Evolutionary conservation across 441 rosid species (phyloP), one percentile per base, ranked within the genome.

Genomic region (Jatropha multifida): DNA sequence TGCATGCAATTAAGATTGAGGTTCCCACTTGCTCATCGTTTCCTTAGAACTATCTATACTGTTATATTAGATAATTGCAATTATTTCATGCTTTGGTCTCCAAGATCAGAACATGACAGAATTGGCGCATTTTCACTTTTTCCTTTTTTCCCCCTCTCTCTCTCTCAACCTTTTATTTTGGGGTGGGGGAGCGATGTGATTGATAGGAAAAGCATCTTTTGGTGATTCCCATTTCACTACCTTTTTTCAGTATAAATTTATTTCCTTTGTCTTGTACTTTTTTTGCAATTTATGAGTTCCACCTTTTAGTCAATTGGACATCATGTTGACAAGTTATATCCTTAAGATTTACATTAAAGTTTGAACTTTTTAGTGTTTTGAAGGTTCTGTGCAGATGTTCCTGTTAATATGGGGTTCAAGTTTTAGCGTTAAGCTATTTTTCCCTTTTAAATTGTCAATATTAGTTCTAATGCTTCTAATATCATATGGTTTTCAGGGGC

Each of bases 401-500:
- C 55, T 1, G 32, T 32, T 32, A 32, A 32, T 1, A 32, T 32
- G 32, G 2, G 26, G n/a, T 52, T 69, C 49, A 18, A 5, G 44
- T 38, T 27, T 42, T 41, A 65, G 40, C 42, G 18, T 64, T 54
- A 72, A 41, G 32, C 20, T 61, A 26, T 68, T 59, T 17, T 74
- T 37, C 40, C 59, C 65, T 60, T 52, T 27, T 62, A 51, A 64
- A 14, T 62, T 76, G 14, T 46, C 38, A 2, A 20, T 46, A 42
- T 32, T 73, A 42, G 40, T 72, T 59, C 74, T 84, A 49, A 72
- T 71, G 63, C 26, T 71, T 76, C 63, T 74, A 49, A 64, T 83
- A 62, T 51, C 60, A 12, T 32, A 65, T 81, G 80, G 68, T 62
- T 84, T 83, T 77, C 86, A 89, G 93, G 70, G 88, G 79, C 58